Evolutionary conservation across 78 protist species (phyloP).

Genomic region (Dictyostelium capitatum): DNA sequence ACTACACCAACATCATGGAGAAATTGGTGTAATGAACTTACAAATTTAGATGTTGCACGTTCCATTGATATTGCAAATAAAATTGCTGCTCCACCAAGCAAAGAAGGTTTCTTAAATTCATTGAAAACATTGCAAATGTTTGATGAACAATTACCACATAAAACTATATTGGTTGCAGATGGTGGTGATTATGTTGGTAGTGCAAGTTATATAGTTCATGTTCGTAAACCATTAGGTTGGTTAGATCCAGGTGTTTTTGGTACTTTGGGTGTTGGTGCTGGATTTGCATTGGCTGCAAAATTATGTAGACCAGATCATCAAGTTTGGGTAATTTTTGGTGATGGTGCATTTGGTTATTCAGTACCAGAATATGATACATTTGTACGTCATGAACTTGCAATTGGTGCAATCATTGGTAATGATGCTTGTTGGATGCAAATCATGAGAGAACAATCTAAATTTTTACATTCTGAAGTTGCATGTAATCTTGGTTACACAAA

Average conservation of each 20-base stretch:
- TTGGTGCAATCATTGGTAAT: slow-evolving; percentile 89
- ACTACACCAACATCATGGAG: not conserved
- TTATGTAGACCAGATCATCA: slow-evolving; percentile 80
- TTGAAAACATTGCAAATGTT: slow-evolving; percentile 42
- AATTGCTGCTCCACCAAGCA: not conserved
- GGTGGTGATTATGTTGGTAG: slow-evolving; percentile 93
- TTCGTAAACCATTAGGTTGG: slow-evolving; percentile 90
- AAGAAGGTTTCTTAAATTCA: slow-evolving; percentile 54
- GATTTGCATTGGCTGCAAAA: slow-evolving; percentile 91
- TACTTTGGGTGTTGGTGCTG: slow-evolving; percentile 90
- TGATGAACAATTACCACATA: slow-evolving; percentile 31
- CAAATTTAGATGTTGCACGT: slow-evolving; percentile 25
- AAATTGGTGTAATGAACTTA: slow-evolving; percentile 31
- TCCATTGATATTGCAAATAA: slow-evolving; percentile 38
- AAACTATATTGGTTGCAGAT: slow-evolving; percentile 84
- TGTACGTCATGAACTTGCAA: slow-evolving; percentile 73
- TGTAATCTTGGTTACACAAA: slow-evolving; percentile 72
- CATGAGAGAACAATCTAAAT: slow-evolving; percentile 25
- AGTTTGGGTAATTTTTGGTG: slow-evolving; percentile 91
- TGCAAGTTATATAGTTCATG: slow-evolving; percentile 85
- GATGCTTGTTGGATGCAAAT: slow-evolving; percentile 93
- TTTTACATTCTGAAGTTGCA: slow-evolving; percentile 57
- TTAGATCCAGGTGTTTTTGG: slow-evolving; percentile 92
- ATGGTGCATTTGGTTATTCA: slow-evolving; percentile 89
- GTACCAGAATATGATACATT: slow-evolving; percentile 89